Conservation (phyloP, 805 yeast species). For the Saturnispora kantuleensis region DNA sequence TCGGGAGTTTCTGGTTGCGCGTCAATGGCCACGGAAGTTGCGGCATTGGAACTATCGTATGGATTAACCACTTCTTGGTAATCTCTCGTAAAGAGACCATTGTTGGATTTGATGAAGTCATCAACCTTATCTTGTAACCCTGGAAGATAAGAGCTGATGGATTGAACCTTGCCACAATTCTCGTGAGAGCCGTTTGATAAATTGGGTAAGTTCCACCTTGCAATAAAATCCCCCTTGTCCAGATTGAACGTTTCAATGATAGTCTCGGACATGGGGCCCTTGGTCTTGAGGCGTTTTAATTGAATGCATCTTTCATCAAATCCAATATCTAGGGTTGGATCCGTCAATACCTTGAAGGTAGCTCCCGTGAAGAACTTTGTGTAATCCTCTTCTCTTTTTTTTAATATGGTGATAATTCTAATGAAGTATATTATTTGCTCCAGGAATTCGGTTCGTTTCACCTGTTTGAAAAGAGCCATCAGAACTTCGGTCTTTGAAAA, state of each 20-base stretch:
- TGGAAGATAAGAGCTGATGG: conserved; percentile 1
- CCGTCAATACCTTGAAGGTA: conserved; percentile 1
- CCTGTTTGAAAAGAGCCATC: conserved; percentile 2
- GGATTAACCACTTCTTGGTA: neutral
- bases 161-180: neutral
- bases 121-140: conserved; percentile 2
- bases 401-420: conserved; percentile 6
- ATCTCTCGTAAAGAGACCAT: conserved; percentile 8
- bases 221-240: conserved; percentile 7
- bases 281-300: neutral
- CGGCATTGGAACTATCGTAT: neutral
- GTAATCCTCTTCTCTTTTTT: neutral
- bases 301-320: conserved; percentile 2
- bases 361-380: neutral
- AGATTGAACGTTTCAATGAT: conserved; percentile 3
- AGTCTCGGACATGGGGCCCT: conserved; percentile 1
- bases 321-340: conserved; percentile 1
- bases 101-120: conserved; percentile 1
- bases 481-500: neutral
- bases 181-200: neutral
- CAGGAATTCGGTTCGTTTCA: neutral
- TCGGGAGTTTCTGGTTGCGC: conserved; percentile 1
- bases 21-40: neutral
- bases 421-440: conserved; percentile 6
- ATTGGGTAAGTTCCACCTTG: conserved; percentile 6